Evolutionary conservation across 257 asterid species (phyloP), one percentile per base, ranked within the genome.

Genomic region (Galeopsis tetrahit): DNA sequence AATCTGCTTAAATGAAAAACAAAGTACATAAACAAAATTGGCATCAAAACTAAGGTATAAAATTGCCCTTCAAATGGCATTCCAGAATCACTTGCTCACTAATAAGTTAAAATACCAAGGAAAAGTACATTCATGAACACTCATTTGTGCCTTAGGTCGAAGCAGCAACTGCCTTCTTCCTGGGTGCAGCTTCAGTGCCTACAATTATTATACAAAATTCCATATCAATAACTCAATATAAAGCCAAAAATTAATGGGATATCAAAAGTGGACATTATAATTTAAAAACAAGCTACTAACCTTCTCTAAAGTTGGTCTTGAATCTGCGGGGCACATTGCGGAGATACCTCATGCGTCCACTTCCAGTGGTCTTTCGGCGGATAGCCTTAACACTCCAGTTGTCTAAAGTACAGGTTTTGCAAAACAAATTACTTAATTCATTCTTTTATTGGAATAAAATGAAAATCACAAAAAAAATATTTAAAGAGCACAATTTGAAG

Each of bases 111-210:
- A 53, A 71, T 42, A 57, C 44, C 78, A 70, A 81, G 7, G 70
- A 61, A 66, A 66, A 69, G 79, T 68, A 72, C 80, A 82, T 56
- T 68, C 11, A 64, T 7, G 43, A 68, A 59, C 62, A 59, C 33
- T 75, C 69, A 74, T 36, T 39, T 42, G 35, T 6, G 71, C 14
- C 74, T 85, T 74, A 90, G 65, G 88, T 80, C 69, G 96, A 84
- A 38, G 85, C 87, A 53, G 89, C 88, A 7, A 88, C 86, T 15
- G 71, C 89, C 88, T 86, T 89, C 84, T 89, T 87, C 97, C 96
- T 89, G n/a, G 97, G 97, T 33, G 97, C 97, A 69, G 97, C 97
- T 83, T 91, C 78, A 56, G 96, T 87, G 33, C 96, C 97, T 89
- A 76, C 13, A 66, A 13, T 32, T 43, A 76, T 2, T 8, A 51